These are phyloP conservation scores for Mycena olivaceomarginata DNA, from an alignment of 768 basidiomycete genomes.

Conservation along the genomic window DNA sequence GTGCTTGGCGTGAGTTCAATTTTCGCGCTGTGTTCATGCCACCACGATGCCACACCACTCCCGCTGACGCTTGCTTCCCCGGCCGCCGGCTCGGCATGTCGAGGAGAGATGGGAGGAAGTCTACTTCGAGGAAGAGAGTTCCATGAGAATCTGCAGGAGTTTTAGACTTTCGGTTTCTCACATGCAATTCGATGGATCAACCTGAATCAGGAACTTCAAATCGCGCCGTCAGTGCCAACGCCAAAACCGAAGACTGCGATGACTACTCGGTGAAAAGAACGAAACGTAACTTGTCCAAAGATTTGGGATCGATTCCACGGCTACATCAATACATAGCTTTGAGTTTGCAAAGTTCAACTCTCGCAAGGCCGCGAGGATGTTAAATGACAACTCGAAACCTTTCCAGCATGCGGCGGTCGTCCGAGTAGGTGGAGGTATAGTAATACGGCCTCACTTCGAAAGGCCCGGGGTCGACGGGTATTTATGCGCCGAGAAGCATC, in stretches of 20 bases:
- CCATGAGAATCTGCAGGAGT: too few relatives aligned
- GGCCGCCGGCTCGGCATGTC: neutral
- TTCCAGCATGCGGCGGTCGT: conserved; percentile 53
- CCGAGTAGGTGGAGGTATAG: conserved; percentile 41
- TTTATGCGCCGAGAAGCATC: conserved; percentile 5
- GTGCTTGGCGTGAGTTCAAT: conserved; percentile 14
- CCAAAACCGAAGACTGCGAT: too few relatives aligned
- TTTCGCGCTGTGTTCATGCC: neutral
- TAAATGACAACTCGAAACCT: conserved; percentile 30
- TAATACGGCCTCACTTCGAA: neutral
- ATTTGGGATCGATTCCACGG: neutral
- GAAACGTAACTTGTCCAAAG: too few relatives aligned
- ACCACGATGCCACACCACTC: neutral
- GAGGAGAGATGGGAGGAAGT: neutral
- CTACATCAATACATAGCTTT: too few relatives aligned
- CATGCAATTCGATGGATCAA: too few relatives aligned
- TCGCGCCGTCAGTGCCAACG: too few relatives aligned
- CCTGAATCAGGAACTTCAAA: too few relatives aligned
- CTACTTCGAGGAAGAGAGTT: too few relatives aligned
- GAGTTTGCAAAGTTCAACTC: too few relatives aligned
- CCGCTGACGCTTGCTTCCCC: neutral
- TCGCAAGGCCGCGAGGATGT: neutral
- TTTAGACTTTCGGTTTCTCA: too few relatives aligned
- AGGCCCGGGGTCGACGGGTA: neutral
- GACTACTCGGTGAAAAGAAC: too few relatives aligned